Evolutionary conservation across 306 rosid genomes (phyloP).

Genomic region (Ormosia semicastrata): DNA sequence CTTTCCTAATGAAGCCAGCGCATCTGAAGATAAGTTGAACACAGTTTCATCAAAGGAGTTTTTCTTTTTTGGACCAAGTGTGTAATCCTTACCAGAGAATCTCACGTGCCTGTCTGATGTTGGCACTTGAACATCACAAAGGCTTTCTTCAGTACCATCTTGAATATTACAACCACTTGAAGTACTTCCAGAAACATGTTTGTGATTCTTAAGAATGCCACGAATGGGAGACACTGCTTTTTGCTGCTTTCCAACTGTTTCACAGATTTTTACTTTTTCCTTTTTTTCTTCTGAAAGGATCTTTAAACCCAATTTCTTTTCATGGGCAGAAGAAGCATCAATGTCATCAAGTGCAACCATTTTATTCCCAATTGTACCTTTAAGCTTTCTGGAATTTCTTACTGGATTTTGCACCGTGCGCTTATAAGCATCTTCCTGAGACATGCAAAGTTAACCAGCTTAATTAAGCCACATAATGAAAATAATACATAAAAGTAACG

Average conservation of each 20-base stretch:
- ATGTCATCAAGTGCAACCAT: constrained; percentile 36
- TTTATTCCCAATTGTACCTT: constrained; percentile 33
- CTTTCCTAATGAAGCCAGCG: constrained; percentile 41
- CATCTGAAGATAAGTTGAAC: constrained; percentile 47
- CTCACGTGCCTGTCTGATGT: constrained; percentile 49
- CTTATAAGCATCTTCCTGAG: constrained; percentile 54
- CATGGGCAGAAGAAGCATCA: constrained; percentile 26
- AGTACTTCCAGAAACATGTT: constrained; percentile 42
- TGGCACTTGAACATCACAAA: constrained; percentile 34
- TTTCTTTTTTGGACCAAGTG: constrained; percentile 46
- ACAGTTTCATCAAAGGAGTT: constrained; percentile 41
- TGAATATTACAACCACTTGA: constrained; percentile 35
- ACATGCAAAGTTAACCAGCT: constrained; percentile 16
- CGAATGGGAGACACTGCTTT: constrained; percentile 41
- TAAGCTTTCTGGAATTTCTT: constrained; percentile 45
- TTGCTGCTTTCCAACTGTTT: constrained; percentile 35
- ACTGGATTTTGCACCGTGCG: constrained; percentile 42
- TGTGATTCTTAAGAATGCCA: constrained; percentile 60
- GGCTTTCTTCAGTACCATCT: constrained; percentile 38
- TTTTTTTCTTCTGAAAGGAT: constrained; percentile 42
- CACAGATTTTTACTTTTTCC: constrained; percentile 35
- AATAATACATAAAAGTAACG: neutral
- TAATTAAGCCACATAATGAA: neutral
- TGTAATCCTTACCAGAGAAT: constrained; percentile 53
- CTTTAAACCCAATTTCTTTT: constrained; percentile 51